A percentile compares a stretch with the other conserved stretches of the same genome.
These are phyloP conservation scores for Orbilia ellipsospora DNA, from an alignment of 2,329 filamentous ascomycete genomes.

Conservation along the genomic window DNA sequence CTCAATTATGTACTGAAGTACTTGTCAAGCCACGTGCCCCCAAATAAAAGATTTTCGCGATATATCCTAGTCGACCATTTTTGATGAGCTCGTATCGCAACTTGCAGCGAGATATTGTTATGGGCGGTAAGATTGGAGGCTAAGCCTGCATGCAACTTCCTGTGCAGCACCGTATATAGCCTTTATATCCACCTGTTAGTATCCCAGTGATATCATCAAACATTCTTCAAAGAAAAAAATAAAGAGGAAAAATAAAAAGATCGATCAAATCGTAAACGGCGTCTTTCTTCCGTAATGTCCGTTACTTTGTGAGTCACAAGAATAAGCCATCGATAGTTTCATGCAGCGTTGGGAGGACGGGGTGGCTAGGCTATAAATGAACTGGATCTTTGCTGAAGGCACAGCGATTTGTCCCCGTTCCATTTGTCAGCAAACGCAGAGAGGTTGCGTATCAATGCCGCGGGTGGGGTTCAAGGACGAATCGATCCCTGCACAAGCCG, in stretches of 20 bases:
- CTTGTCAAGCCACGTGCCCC: too few species aligned
- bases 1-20: too few species aligned
- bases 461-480: conserved; percentile 14
- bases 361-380: conserved; percentile 16
- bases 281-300: conserved; percentile 9
- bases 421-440: conserved; percentile 47
- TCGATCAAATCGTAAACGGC: background rate
- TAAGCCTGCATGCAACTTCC: too few species aligned
- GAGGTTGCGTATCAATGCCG: conserved; percentile 21
- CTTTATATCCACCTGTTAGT: too few species aligned
- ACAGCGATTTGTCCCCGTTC: background rate
- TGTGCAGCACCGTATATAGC: too few species aligned
- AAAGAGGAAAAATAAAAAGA: too few species aligned
- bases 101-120: too few species aligned
- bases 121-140: too few species aligned
- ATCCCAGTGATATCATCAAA: background rate
- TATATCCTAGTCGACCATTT: too few species aligned
- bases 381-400: background rate
- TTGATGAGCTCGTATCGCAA: too few species aligned
- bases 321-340: conserved; percentile 2
- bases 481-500: conserved; percentile 28
- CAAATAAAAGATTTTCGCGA: too few species aligned
- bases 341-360: background rate
- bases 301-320: conserved; percentile 14
- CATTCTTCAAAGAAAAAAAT: background rate